These are phyloP conservation scores for Trametes sp. DNA, from an alignment of 1,284 basidiomycete species.

Conservation along the genomic window DNA sequence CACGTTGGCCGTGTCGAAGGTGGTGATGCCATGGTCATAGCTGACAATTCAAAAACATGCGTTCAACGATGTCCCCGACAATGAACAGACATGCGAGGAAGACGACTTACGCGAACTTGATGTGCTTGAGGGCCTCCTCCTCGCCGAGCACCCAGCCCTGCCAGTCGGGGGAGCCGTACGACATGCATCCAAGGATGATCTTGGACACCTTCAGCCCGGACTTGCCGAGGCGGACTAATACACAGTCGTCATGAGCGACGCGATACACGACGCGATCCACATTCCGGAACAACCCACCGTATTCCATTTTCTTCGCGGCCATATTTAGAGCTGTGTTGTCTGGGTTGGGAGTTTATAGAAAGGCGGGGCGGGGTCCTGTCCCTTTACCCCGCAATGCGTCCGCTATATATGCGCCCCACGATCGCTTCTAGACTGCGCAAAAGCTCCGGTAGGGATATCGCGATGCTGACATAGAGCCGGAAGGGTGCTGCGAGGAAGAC, in stretches of 20 bases:
- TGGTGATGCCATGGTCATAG: slow-evolving; percentile 54
- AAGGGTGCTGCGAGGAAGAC: background rate
- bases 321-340: background rate
- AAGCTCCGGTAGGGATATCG: background rate
- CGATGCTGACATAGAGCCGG: background rate
- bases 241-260: background rate
- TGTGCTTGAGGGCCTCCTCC: slow-evolving; percentile 48
- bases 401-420: background rate
- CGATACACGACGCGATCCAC: background rate
- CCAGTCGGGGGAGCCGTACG: slow-evolving; percentile 49
- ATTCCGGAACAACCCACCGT: slow-evolving; percentile 1
- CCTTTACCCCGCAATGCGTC: background rate
- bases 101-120: slow-evolving; percentile 45
- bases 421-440: background rate
- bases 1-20: slow-evolving; percentile 62
- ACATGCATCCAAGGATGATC: slow-evolving; percentile 55
- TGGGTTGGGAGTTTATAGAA: background rate
- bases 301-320: slow-evolving; percentile 20
- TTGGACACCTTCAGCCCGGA: slow-evolving; percentile 54
- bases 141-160: slow-evolving; percentile 49
- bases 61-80: background rate
- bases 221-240: slow-evolving; percentile 51
- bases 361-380: background rate
- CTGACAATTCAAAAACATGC: slow-evolving; percentile 5
- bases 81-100: background rate